Evolutionary conservation across 345 rosid species (phyloP), one percentile per base, ranked within the genome.

Genomic region (Salix caprea): DNA sequence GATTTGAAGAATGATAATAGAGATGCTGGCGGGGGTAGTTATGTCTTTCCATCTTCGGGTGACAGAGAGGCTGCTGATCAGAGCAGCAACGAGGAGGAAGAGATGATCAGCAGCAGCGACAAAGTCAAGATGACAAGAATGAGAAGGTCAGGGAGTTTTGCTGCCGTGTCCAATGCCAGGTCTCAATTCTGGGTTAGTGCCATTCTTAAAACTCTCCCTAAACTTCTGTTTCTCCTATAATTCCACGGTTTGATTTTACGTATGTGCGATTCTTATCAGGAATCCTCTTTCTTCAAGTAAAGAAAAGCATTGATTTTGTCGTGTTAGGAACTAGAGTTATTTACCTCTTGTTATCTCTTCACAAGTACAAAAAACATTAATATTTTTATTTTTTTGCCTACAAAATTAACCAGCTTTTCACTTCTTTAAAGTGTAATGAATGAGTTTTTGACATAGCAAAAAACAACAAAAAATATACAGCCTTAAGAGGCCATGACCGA

Each of bases 101-200:
- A 78, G 34, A 21, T 74, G 69, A 24, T 42, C 11, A 50, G 76
- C 28, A n/a, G 62, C 52, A 67, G 77, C 58, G 75, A 78, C 28
- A 65, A 64, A 32, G 82, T 76, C 73, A 82, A 77, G 82, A 72
- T 87, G 83, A 84, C 81, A 16, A 83, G 83, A 78, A 70, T 86
- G 83, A 84, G 78, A 13, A 83, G 84, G 80, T 40, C 85, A 46
- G 91, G 89, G 52, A 91, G 91, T 81, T 74, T 78, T 48, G 21
- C 89, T 60, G 52, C 66, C 64, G 74, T 80, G 50, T 68, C 89
- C 58, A 72, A 71, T 66, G 34, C 85, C 66, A 86, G 81, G 84
- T 74, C 92, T 79, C 89, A 78, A 76, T 87, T 89, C 88, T 93
- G 94, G 97, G 97, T 93, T 79, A 82, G 82, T 76, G 70, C 50